Evolutionary conservation across 192 early-diverging fungal species (phyloP), one percentile per base, ranked within the genome.

Genomic region (Physocladia obscura): DNA sequence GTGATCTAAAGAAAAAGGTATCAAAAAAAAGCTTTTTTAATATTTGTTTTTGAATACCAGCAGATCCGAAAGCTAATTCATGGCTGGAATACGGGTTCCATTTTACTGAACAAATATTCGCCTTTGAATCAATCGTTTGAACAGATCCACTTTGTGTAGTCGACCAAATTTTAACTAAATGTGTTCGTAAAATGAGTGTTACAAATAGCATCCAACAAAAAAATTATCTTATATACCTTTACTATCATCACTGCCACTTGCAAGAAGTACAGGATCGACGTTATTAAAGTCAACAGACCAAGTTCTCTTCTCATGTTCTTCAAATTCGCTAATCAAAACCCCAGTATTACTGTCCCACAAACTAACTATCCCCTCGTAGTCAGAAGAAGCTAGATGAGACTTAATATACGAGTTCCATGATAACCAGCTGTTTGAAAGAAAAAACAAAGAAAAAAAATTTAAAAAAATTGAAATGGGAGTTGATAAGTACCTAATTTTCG

Each of bases 21-120:
- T 44, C 8, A n/a, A 44, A 44, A 44, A 8, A 8, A 44, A 44
- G 32, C 22, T 52, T 29, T 21, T 26, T 17, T 35, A 19, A 34
- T 26, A 13, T 13, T 13, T 13, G n/a, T 13, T 44, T 44, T 44
- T 8, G 40, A 30, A 35, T 56, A 89, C 88, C 89, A 51, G 94
- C 94, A 38, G 93, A 93, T 36, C 94, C 96, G 84, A 95, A 91
- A 2, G 89, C 91, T 31, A 97, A 61, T 24, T 92, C 82, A 63
- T 94, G 79, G 54, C 79, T 83, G 32, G 80, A 81, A 35, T 80
- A 69, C 6, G 94, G 96, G 57, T 93, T 92, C 80, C 94, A 98
- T 57, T 93, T 91, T 44, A 95, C 96, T 51, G 93, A 94, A 77
- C 94, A 97, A 19, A 96, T 87, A 76, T 94, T 96, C 26, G 92